phyloP scores from a whole-genome alignment of 306 rosid species.

The Prunus campanulata region DNA sequence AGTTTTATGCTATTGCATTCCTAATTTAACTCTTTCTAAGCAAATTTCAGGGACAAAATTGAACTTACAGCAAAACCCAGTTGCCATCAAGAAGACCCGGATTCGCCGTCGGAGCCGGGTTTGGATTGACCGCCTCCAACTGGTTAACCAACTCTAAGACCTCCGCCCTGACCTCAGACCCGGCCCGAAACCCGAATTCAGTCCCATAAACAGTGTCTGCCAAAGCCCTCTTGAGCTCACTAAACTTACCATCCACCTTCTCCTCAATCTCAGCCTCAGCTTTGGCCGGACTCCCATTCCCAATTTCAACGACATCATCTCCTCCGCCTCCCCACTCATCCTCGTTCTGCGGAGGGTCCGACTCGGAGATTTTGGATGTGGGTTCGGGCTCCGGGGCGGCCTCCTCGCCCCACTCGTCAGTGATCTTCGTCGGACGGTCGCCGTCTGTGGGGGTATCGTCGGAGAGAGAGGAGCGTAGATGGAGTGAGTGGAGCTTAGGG shows the following conservation, averaged over 20 bases:
- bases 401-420: constrained; percentile 79
- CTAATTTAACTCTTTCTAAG: neutral
- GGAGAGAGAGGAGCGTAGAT: constrained; percentile 39
- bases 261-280: constrained; percentile 15
- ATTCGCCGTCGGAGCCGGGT: constrained; percentile 61
- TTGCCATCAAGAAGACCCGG: constrained; percentile 69
- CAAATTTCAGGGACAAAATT: neutral
- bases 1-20: neutral
- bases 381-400: constrained; percentile 51
- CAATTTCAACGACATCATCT: constrained; percentile 24
- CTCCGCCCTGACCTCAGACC: constrained; percentile 84
- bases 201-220: constrained; percentile 85
- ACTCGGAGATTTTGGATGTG: constrained; percentile 45
- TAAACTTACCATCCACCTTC: constrained; percentile 32
- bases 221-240: constrained; percentile 68
- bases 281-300: constrained; percentile 46
- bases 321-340: constrained; percentile 69
- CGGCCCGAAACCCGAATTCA: constrained; percentile 73
- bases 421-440: constrained; percentile 31
- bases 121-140: constrained; percentile 85
- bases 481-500: constrained; percentile 46
- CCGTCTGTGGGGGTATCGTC: constrained; percentile 19
- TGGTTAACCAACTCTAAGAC: constrained; percentile 77
- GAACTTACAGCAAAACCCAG: constrained; percentile 91
- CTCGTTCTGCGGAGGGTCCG: constrained; percentile 71